These are phyloP conservation scores for Aphanomyces cochlioides DNA, from an alignment of 352 stramenopile species.

Conservation along the genomic window DNA sequence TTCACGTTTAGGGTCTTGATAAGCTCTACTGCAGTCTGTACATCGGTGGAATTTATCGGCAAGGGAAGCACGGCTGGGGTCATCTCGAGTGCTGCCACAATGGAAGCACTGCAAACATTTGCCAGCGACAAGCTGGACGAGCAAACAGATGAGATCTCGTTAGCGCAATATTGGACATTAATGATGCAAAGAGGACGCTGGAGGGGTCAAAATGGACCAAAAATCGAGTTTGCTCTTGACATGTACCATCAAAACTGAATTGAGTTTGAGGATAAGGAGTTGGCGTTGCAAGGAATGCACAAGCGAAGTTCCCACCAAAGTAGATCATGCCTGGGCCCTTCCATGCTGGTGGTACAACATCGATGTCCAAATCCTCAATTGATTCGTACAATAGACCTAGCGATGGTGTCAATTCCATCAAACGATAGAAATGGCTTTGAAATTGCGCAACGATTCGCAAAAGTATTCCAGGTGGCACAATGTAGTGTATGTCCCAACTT, in stretches of 20 bases:
- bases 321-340: background rate
- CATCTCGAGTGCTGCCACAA: background rate
- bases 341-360: background rate
- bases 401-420: background rate
- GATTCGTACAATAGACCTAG: background rate
- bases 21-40: background rate
- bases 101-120: background rate
- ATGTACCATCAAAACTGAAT: slow-evolving; percentile 13
- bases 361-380: background rate
- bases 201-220: background rate
- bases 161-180: background rate
- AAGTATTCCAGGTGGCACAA: background rate
- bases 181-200: background rate
- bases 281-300: background rate
- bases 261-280: background rate
- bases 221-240: background rate
- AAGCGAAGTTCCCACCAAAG: slow-evolving; percentile 7
- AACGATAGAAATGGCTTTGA: background rate
- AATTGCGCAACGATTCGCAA: background rate
- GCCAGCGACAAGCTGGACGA: background rate
- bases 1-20: background rate
- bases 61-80: too few species aligned
- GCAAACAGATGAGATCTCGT: background rate
- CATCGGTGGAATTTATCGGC: too few species aligned
- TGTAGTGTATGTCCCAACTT: background rate